Evolutionary conservation across 2,329 filamentous ascomycete genomes (phyloP).

Genomic region (Dactylellina parvicollis): DNA sequence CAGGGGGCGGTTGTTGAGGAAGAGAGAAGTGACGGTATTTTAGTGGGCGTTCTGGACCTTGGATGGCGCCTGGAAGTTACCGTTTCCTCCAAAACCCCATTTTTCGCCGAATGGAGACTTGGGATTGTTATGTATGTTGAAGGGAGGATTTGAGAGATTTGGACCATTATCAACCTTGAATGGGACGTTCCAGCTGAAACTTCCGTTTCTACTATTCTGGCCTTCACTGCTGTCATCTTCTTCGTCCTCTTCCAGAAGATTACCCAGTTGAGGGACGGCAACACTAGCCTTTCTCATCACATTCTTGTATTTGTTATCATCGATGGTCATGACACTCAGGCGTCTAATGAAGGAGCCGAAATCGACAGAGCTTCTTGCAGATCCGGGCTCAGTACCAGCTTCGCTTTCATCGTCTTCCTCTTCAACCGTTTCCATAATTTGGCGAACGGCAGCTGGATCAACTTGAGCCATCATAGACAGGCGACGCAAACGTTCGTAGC

Average conservation of each 20-base stretch:
- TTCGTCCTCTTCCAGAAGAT: constrained; percentile 41
- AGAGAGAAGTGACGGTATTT: neutral
- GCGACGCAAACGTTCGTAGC: constrained; percentile 54
- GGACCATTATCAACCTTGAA: constrained; percentile 26
- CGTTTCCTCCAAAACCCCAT: constrained; percentile 38
- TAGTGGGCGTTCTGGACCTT: constrained; percentile 38
- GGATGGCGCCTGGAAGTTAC: constrained; percentile 6
- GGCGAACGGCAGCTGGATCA: constrained; percentile 31
- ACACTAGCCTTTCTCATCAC: constrained; percentile 39
- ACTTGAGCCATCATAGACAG: constrained; percentile 48
- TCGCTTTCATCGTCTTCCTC: constrained; percentile 43
- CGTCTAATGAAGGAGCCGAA: constrained; percentile 44
- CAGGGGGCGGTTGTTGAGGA: too few species aligned
- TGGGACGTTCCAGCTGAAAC: constrained; percentile 37
- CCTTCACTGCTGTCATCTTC: constrained; percentile 26
- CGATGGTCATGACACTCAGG: constrained; percentile 43
- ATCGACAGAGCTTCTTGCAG: constrained; percentile 32
- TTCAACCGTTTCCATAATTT: constrained; percentile 50
- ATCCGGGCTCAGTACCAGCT: constrained; percentile 4
- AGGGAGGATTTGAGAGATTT: constrained; percentile 15
- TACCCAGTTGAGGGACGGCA: constrained; percentile 18
- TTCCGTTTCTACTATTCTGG: constrained; percentile 30
- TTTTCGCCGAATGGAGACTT: constrained; percentile 48
- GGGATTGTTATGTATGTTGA: constrained; percentile 19
- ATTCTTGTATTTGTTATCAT: constrained; percentile 41